Evolutionary conservation across 345 rosid genomes (phyloP), one percentile per base, ranked within the genome.

Genomic region (Gossypioides kirkii): DNA sequence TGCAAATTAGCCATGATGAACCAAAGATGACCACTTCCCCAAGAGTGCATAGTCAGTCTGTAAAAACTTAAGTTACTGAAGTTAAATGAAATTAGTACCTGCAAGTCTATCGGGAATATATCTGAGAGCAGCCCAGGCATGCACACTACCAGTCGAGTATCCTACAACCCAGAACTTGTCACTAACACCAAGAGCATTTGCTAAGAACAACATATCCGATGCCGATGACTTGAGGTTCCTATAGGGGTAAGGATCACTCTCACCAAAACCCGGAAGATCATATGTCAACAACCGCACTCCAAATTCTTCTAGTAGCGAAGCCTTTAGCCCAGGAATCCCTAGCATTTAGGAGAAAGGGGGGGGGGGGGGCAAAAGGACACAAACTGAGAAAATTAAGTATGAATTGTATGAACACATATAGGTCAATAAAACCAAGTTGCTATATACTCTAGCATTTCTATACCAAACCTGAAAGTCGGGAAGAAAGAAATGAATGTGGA

Each of bases 261-360:
- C 94, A 23, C 94, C 94, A 82, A 87, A 89, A 77, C 94, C 94
- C 20, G 91, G 94, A 74, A 87, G 94, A 81, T 89, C 94, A 81
- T 84, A 89, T 11, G 91, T 83, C 74, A 89, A 60, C 73, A 89
- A 78, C 60, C 78, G 80, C 74, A 89, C 53, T 18, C 91, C 94
- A 85, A 89, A 89, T 80, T 89, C 91, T 74, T 86, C 86, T 80
- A 89, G 71, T 3, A 87, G 74, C 10, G 90, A 86, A 76, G 77
- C 80, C 82, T 86, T 87, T 69, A 89, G 67, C 68, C 94, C 94
- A 20, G 94, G 91, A 59, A 89, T 77, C 61, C 91, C 94, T 89
- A 78, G 58, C 43, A 53, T 10, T 61, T 6, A 6, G 2, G 2
- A 0, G 6, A 5, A 5, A 5, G 36, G 36, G 36, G 5, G 36